Conservation (phyloP, 306 rosid species). For the Quillaja saponaria region DNA sequence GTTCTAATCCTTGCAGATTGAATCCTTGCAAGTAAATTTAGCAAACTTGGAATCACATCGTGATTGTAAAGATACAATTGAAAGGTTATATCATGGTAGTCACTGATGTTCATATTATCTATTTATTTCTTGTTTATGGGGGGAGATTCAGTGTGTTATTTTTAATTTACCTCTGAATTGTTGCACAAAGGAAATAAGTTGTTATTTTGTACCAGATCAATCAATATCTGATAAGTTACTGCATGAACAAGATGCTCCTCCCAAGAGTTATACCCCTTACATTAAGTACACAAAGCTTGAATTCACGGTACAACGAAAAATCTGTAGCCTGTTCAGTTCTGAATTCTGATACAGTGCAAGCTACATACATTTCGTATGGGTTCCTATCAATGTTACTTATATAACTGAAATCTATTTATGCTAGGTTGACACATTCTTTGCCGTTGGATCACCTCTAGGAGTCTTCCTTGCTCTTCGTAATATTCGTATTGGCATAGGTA, state of each 20-base stretch:
- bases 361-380: no score
- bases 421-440: conserved; percentile 96
- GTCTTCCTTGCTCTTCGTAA: conserved; percentile 97
- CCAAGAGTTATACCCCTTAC: conserved; percentile 62
- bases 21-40: conserved; percentile 60
- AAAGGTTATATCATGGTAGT: conserved; percentile 55
- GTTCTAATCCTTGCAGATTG: conserved; percentile 56
- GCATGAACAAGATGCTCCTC: conserved; percentile 46
- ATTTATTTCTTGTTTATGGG: conserved; percentile 17
- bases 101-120: conserved; percentile 23
- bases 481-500: conserved; percentile 87
- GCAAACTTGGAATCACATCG: conserved; percentile 52
- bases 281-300: conserved; percentile 83
- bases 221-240: conserved; percentile 42
- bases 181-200: conserved; percentile 43
- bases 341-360: neutral
- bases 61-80: conserved; percentile 33
- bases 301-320: conserved; percentile 63
- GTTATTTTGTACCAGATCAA: conserved; percentile 39
- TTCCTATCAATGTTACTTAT: conserved; percentile 5
- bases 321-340: conserved; percentile 22
- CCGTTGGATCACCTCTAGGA: conserved; percentile 99
- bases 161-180: conserved; percentile 5
- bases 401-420: conserved; percentile 27
- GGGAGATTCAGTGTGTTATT: conserved; percentile 3